Percentiles rank a stretch among this genome's conserved stretches.
phyloP scores from a whole-genome alignment of 2,329 filamentous ascomycete genomes.

The Trichophyton schoenleinii region DNA sequence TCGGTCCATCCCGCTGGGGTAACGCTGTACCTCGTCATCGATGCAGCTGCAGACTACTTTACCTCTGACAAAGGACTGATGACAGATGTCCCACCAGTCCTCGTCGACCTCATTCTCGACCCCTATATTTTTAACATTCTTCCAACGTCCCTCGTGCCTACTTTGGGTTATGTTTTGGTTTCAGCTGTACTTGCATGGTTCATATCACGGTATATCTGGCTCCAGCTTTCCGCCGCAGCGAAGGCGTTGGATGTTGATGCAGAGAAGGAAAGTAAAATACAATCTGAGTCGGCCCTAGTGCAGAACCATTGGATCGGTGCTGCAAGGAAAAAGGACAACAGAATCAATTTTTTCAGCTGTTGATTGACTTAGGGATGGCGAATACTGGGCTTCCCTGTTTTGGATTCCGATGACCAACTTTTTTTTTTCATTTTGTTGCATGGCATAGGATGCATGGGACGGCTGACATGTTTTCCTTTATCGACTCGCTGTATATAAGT shows the following conservation, averaged over 20 bases:
- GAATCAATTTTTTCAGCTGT: background rate
- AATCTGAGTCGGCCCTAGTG: background rate
- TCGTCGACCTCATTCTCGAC: conserved; percentile 73
- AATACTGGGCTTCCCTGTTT: background rate
- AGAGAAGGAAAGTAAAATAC: background rate
- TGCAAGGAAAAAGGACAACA: background rate
- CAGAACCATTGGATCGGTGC: background rate
- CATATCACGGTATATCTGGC: background rate
- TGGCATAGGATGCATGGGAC: background rate
- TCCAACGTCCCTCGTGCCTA: conserved; percentile 63
- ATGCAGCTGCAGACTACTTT: conserved; percentile 74
- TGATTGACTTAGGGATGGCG: background rate
- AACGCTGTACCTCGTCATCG: conserved; percentile 59
- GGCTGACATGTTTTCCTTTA: background rate
- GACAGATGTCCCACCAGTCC: conserved; percentile 57
- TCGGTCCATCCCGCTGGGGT: conserved; percentile 27
- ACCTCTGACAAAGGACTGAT: conserved; percentile 63
- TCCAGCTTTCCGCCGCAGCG: background rate
- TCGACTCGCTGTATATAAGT: background rate
- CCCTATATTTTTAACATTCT: conserved; percentile 70
- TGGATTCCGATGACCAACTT: background rate
- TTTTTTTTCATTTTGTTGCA: background rate
- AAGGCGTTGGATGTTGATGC: background rate
- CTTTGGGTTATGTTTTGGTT: conserved; percentile 52
- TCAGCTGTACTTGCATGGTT: conserved; percentile 45